phyloP scores from a whole-genome alignment of 2,329 filamentous ascomycete genomes.

The Emericellopsis atlantica region DNA sequence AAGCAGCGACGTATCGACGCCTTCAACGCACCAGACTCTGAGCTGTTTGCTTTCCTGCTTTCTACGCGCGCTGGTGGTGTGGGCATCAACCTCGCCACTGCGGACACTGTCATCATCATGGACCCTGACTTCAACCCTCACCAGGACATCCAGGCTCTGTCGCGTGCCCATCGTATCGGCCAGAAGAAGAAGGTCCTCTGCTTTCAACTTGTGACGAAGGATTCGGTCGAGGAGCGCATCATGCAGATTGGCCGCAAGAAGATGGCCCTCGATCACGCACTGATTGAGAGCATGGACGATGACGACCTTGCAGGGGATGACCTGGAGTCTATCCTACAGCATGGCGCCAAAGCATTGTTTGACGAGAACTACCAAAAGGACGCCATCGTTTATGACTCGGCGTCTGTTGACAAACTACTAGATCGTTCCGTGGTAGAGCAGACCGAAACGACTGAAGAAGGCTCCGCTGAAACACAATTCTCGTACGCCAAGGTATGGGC shows the following conservation, averaged over 20 bases:
- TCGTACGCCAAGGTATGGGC: conserved; percentile 87
- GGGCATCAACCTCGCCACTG: conserved; percentile 92
- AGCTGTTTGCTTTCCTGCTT: conserved; percentile 78
- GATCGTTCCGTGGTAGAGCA: conserved; percentile 74
- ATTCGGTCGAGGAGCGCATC: conserved; percentile 87
- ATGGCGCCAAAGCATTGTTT: conserved; percentile 81
- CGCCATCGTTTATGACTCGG: conserved; percentile 70
- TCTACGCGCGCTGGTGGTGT: conserved; percentile 93
- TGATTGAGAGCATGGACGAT: conserved; percentile 83
- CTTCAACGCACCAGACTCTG: conserved; percentile 76
- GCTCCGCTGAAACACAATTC: conserved; percentile 66
- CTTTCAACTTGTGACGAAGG: conserved; percentile 85
- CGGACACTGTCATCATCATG: conserved; percentile 95
- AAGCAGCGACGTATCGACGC: conserved; percentile 93
- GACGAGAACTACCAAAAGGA: conserved; percentile 56
- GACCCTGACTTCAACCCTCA: conserved; percentile 97
- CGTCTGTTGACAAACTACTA: conserved; percentile 79
- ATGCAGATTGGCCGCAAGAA: conserved; percentile 93
- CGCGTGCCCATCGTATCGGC: conserved; percentile 88
- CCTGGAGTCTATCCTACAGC: conserved; percentile 74
- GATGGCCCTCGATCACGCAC: conserved; percentile 86
- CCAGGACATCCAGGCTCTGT: conserved; percentile 91
- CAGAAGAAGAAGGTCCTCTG: conserved; percentile 94
- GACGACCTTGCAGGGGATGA: conserved; percentile 71
- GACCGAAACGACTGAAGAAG: conserved; percentile 49